Evolutionary conservation across 148 eudicot species (phyloP).

Genomic region (Silene latifolia): DNA sequence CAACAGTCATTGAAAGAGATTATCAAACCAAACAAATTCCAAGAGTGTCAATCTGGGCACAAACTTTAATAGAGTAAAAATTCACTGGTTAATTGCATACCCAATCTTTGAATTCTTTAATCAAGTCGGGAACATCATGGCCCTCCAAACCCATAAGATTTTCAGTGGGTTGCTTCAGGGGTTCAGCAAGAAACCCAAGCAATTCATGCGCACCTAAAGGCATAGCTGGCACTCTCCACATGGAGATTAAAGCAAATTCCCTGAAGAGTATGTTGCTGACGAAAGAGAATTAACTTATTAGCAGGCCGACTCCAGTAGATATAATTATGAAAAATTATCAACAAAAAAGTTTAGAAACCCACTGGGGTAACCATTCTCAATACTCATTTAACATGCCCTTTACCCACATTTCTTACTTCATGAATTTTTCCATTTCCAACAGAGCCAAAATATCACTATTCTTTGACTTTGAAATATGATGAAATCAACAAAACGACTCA

Average conservation of each 20-base stretch:
- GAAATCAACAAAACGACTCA: neutral
- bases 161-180: constrained; percentile 72
- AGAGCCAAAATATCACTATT: neutral
- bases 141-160: constrained; percentile 47
- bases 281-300: constrained; percentile 4
- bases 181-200: constrained; percentile 95
- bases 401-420: neutral
- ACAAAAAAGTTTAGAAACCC: neutral
- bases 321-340: neutral
- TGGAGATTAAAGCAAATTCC: constrained; percentile 90
- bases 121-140: constrained; percentile 54
- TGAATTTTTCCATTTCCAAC: neutral
- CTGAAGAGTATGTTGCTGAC: constrained; percentile 83
- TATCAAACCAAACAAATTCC: neutral
- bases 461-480: neutral
- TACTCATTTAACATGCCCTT: neutral
- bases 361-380: neutral
- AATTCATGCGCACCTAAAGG: constrained; percentile 87
- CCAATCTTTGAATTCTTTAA: constrained; percentile 91
- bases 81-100: constrained; percentile 37
- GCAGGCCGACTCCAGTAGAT: constrained; percentile 10
- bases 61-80: constrained; percentile 15
- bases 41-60: neutral
- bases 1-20: constrained; percentile 7
- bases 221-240: constrained; percentile 96